These are phyloP conservation scores for Cercospora zeae-maydis DNA, from an alignment of 2,329 filamentous ascomycete genomes.

Conservation along the genomic window DNA sequence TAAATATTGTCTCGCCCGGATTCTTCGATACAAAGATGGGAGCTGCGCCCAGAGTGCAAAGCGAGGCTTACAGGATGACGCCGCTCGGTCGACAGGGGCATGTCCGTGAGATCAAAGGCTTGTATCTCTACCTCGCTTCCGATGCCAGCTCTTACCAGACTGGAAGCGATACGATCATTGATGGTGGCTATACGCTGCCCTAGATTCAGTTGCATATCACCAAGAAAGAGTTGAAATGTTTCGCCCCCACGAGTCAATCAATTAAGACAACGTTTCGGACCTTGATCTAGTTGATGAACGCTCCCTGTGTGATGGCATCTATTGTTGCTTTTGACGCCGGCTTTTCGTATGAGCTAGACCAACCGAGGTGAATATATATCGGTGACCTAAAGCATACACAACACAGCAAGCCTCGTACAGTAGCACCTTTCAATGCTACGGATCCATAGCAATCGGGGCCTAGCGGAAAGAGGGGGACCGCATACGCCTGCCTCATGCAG, in stretches of 20 bases:
- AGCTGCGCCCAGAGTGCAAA: slow-evolving; percentile 42
- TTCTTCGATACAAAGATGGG: slow-evolving; percentile 58
- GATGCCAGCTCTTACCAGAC: slow-evolving; percentile 36
- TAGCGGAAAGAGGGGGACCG: neutral
- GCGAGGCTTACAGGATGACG: slow-evolving; percentile 52
- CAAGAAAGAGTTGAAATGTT: neutral
- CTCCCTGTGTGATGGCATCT: neutral
- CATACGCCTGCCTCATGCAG: neutral
- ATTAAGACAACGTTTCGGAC: too few species aligned
- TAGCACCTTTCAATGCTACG: neutral
- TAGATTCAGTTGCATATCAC: neutral
- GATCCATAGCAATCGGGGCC: neutral
- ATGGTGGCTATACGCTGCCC: slow-evolving; percentile 38
- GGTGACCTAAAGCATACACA: neutral
- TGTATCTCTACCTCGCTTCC: slow-evolving; percentile 35
- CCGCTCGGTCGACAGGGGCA: slow-evolving; percentile 43
- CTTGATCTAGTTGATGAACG: neutral
- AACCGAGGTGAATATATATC: neutral
- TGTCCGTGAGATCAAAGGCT: slow-evolving; percentile 36
- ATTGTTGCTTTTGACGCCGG: too few species aligned
- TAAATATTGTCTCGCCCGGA: slow-evolving; percentile 54
- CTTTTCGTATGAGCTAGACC: neutral
- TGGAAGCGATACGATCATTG: slow-evolving; percentile 35
- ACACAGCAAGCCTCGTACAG: neutral
- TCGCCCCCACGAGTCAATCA: too few species aligned